Base-by-base conservation (phyloP, 768 basidiomycete species). In the Tylopilus sp. region DNA sequence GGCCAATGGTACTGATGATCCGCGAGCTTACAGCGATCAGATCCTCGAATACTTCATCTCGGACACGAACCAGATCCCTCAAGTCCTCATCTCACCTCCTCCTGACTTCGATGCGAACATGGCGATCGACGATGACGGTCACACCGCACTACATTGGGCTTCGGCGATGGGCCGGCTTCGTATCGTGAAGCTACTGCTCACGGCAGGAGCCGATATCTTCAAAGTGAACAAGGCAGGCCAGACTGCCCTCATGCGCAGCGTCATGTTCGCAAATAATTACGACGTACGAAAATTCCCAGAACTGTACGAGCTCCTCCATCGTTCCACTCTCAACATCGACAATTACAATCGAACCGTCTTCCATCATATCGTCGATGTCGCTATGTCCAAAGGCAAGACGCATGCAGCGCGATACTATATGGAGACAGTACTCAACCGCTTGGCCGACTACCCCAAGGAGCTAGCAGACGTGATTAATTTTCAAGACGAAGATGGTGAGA, bases 201-300 rank as follows among this genome's bases (percentile, higher is more conserved):
- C 92, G 0, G 90, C 95, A 4, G 94, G 95, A 19, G 96, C 96
- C 14, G 94, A 98, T 67, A 92, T 97, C 58, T 99, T 96, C 78
- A 87, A 89, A 60, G 93, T 95, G 58, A 99, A 98, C 75, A 91
- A 89, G 64, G 84, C 92, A 12, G 97, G 97, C 4, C 97, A 98
- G 71, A 98, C 97, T 14, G 89, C 96, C 2, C 75, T 99, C 38
- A 99, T 99, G 97, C 91, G 97, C 16, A 88, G 87, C 63, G 97
- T 99, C 62, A 98, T 98, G 96, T 99, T 98, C 70, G 92, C 92
- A 45, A 99, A 99, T 72, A 99, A 98, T 69, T 99, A 99, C 68
- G 97, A 99, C 70, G 89, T 98, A 43, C 90, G 97, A 60, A 99
- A 99, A 71, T 99, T 99, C 63, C 92, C 94, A 3, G 96, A 98